Percentiles rank a stretch among this genome's conserved stretches.
Evolutionary conservation across 1,284 basidiomycete species (phyloP).

Genomic region (Cryptococcus deneoformans): DNA sequence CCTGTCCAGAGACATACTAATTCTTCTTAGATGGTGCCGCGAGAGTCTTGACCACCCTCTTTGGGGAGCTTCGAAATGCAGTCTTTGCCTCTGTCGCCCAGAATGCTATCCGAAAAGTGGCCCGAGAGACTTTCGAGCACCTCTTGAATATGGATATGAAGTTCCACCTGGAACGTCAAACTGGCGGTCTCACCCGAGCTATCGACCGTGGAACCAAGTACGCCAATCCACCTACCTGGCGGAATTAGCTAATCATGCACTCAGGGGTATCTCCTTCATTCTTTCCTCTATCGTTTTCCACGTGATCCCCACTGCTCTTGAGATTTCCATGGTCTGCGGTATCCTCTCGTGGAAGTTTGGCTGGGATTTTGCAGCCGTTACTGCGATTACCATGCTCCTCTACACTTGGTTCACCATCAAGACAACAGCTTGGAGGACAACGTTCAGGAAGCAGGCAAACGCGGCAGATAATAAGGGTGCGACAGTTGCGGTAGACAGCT

Average conservation of each 20-base stretch:
- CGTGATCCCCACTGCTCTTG: conserved; percentile 91
- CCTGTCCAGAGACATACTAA: background rate
- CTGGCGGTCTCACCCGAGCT: conserved; percentile 90
- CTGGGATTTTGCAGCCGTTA: conserved; percentile 93
- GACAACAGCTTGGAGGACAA: conserved; percentile 95
- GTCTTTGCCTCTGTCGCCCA: conserved; percentile 97
- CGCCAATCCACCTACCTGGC: conserved; percentile 26
- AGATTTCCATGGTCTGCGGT: conserved; percentile 95
- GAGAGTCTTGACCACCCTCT: conserved; percentile 82
- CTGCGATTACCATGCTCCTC: conserved; percentile 75
- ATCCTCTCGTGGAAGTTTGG: conserved; percentile 98
- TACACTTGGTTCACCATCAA: conserved; percentile 98
- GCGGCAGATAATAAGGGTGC: conserved; percentile 96
- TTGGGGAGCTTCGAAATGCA: conserved; percentile 90
- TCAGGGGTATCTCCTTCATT: conserved; percentile 92
- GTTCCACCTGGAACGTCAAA: conserved; percentile 92
- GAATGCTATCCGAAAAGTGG: conserved; percentile 88
- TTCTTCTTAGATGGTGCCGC: conserved; percentile 74
- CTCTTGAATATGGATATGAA: conserved; percentile 84
- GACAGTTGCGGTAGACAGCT: conserved; percentile 85
- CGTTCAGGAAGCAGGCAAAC: conserved; percentile 92
- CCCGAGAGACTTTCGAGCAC: conserved; percentile 90
- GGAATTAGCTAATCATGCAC: background rate
- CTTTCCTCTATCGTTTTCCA: conserved; percentile 92
- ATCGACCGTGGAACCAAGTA: conserved; percentile 98